Conservation (phyloP, 2,329 filamentous ascomycete genomes). For the Verruconis gallopava region DNA sequence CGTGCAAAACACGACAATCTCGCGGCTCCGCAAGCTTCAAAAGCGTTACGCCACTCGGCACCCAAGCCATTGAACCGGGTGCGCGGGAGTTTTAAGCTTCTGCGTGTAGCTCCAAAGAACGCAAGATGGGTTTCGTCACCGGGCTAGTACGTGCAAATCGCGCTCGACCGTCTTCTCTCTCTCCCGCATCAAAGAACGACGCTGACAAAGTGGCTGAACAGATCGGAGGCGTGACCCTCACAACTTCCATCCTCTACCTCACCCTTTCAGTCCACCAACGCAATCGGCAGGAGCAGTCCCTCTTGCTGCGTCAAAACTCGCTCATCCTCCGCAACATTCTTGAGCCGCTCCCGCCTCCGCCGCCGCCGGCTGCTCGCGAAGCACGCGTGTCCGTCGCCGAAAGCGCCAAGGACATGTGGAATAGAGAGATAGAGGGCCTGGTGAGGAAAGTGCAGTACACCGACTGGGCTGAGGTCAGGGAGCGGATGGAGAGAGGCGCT, state of each 20-base stretch:
- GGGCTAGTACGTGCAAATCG: slow-evolving; percentile 30
- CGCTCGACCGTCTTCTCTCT: slow-evolving; percentile 8
- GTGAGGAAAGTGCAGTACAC: slow-evolving; percentile 30
- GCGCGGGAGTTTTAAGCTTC: too few species aligned
- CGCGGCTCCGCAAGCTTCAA: neutral
- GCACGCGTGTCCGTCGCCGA: slow-evolving; percentile 29
- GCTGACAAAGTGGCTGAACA: slow-evolving; percentile 15
- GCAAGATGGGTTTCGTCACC: slow-evolving; percentile 37
- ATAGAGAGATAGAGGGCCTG: slow-evolving; percentile 31
- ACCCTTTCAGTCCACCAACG: slow-evolving; percentile 30
- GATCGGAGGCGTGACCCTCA: slow-evolving; percentile 39
- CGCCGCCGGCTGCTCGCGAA: slow-evolving; percentile 26
- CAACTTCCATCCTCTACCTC: slow-evolving; percentile 30
- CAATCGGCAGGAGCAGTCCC: slow-evolving; percentile 33
- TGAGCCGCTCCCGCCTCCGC: slow-evolving; percentile 28
- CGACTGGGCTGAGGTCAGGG: slow-evolving; percentile 31
- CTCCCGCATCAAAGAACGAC: neutral
- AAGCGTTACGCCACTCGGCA: neutral
- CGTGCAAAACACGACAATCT: too few species aligned
- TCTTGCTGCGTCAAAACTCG: slow-evolving; percentile 33
- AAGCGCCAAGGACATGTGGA: slow-evolving; percentile 38
- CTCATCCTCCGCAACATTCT: slow-evolving; percentile 30
- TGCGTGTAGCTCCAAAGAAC: too few species aligned
- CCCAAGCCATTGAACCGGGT: neutral
- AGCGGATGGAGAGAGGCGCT: slow-evolving; percentile 13